Conservation (phyloP, 306 rosid species). For the Bauhinia variegata region DNA sequence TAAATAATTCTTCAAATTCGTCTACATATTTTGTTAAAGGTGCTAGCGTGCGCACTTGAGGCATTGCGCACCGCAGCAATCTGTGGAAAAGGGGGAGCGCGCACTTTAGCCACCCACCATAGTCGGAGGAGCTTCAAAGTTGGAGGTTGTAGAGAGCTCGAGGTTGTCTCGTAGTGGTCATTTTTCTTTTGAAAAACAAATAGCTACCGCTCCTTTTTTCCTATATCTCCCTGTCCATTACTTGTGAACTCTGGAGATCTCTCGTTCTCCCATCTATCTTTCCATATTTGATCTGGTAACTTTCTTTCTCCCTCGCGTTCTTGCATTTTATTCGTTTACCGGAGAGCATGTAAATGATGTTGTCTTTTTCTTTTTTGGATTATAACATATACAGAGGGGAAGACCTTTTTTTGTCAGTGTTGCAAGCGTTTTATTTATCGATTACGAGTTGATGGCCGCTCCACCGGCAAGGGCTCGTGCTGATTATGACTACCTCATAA, state of each 20-base stretch:
- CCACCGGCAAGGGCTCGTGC: constrained; percentile 99
- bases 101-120: constrained; percentile 43
- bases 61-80: constrained; percentile 22
- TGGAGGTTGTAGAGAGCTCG: constrained; percentile 40
- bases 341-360: neutral
- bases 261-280: constrained; percentile 26
- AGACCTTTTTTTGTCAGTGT: constrained; percentile 21
- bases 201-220: constrained; percentile 40
- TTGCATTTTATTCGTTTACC: too few relatives aligned
- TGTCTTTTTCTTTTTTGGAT: neutral
- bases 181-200: neutral
- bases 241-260: constrained; percentile 47
- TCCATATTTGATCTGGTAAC: constrained; percentile 52
- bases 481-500: constrained; percentile 94
- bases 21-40: neutral
- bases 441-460: constrained; percentile 73
- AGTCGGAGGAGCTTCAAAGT: constrained; percentile 43
- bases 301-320: constrained; percentile 15
- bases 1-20: neutral
- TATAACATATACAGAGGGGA: constrained; percentile 35
- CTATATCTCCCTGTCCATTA: constrained; percentile 40
- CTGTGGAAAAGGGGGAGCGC: constrained; percentile 29
- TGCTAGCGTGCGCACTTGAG: constrained; percentile 39
- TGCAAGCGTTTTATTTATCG: constrained; percentile 30
- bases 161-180: constrained; percentile 25